A percentile compares a stretch with the other conserved stretches of the same genome.
These are phyloP conservation scores for Rhizophora apiculata DNA, from an alignment of 345 rosid genomes.

Conservation along the genomic window DNA sequence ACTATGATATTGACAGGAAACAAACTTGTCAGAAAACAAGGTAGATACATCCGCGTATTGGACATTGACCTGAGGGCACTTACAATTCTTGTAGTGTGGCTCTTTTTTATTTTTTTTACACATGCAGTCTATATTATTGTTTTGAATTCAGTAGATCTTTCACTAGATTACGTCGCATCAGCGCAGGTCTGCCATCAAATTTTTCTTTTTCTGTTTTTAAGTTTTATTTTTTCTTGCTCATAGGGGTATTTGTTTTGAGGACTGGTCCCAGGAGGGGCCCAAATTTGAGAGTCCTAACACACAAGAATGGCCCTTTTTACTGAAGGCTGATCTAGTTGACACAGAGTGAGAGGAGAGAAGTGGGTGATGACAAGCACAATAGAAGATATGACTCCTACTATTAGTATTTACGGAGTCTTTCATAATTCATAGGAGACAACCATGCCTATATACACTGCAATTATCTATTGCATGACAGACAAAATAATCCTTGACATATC, in stretches of 20 bases:
- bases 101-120: too few species aligned
- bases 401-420: not conserved
- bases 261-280: not conserved
- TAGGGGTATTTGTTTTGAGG: not conserved
- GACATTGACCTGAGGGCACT: too few species aligned
- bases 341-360: not conserved
- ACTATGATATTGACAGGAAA: not conserved
- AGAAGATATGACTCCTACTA: constrained; percentile 12
- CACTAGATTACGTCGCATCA: not conserved
- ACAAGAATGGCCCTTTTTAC: constrained; percentile 4
- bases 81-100: too few species aligned
- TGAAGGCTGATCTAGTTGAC: not conserved
- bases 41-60: too few species aligned
- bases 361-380: constrained; percentile 17
- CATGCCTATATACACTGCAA: not conserved
- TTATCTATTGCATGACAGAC: too few species aligned
- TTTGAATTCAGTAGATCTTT: too few species aligned
- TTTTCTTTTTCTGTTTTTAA: too few species aligned
- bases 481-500: too few species aligned
- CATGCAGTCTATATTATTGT: too few species aligned
- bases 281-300: not conserved
- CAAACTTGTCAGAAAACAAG: not conserved
- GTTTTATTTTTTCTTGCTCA: not conserved
- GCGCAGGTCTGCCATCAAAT: too few species aligned
- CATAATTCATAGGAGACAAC: not conserved